These are phyloP conservation scores for Boletellus ananas DNA, from an alignment of 768 basidiomycete genomes.

Conservation along the genomic window DNA sequence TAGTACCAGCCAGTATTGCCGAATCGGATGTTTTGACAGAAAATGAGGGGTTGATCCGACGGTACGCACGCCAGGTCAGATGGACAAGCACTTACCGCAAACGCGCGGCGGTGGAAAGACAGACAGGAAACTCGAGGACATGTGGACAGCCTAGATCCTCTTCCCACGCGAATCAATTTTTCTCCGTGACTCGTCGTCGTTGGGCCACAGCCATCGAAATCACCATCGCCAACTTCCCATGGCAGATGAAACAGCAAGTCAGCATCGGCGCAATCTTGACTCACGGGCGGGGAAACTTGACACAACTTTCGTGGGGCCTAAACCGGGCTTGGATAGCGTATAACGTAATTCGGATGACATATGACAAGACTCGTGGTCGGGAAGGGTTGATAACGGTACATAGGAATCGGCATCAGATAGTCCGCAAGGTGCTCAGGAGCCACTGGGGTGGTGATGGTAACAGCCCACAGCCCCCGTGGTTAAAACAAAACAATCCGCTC, in stretches of 20 bases:
- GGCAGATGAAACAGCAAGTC: not conserved
- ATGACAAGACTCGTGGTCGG: slow-evolving; percentile 10
- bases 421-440: slow-evolving; percentile 17
- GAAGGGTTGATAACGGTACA: slow-evolving; percentile 18
- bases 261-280: slow-evolving; percentile 10
- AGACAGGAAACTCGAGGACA: not conserved
- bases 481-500: slow-evolving; percentile 21
- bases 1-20: too few relatives aligned
- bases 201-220: slow-evolving; percentile 15
- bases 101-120: too few relatives aligned
- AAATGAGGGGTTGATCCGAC: slow-evolving; percentile 8
- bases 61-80: not conserved
- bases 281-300: slow-evolving; percentile 10
- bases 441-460: slow-evolving; percentile 10
- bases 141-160: not conserved
- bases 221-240: slow-evolving; percentile 8
- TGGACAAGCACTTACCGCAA: too few relatives aligned
- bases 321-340: not conserved
- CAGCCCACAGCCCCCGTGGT: slow-evolving; percentile 13
- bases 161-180: slow-evolving; percentile 2
- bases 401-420: slow-evolving; percentile 27
- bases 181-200: not conserved
- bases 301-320: not conserved
- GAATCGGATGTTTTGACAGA: slow-evolving; percentile 6
- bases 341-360: slow-evolving; percentile 9